phyloP scores from a whole-genome alignment of 129 eudicot genomes.

The Flaveria bidentis region DNA sequence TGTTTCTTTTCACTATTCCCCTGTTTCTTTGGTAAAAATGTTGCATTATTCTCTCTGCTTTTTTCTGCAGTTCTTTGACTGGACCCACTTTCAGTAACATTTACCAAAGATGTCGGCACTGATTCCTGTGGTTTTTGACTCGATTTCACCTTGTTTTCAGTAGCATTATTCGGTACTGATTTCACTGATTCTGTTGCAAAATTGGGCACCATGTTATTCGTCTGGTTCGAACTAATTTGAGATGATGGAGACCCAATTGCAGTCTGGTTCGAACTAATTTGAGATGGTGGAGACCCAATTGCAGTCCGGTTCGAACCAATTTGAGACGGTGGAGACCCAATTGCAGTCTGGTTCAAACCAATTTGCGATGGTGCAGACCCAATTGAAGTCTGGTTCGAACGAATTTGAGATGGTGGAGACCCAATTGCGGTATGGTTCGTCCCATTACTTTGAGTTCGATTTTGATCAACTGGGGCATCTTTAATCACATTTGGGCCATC shows the following conservation, averaged over 20 bases:
- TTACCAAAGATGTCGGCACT: constrained; percentile 29
- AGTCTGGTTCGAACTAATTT: constrained; percentile 16
- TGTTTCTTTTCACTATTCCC: constrained; percentile 39
- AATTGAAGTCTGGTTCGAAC: constrained; percentile 20
- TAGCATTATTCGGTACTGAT: constrained; percentile 28
- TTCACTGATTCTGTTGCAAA: constrained; percentile 21
- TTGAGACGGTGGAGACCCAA: constrained; percentile 24
- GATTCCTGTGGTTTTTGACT: constrained; percentile 15
- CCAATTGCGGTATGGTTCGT: constrained; percentile 30
- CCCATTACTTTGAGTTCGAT: constrained; percentile 28
- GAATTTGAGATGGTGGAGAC: constrained; percentile 9
- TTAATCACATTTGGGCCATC: constrained; percentile 21
- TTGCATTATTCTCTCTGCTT: constrained; percentile 30
- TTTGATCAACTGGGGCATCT: no score
- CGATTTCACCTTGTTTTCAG: constrained; percentile 24
- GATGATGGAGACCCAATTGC: constrained; percentile 19
- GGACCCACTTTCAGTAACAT: constrained; percentile 34
- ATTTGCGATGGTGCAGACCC: constrained; percentile 23
- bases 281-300: constrained; percentile 19
- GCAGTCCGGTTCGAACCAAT: constrained; percentile 31
- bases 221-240: constrained; percentile 17
- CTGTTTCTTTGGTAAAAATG: constrained; percentile 44
- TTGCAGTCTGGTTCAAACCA: constrained; percentile 30
- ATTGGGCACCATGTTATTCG: constrained; percentile 1
- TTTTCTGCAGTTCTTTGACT: background rate